Evolutionary conservation across 352 stramenopile species (phyloP).

Genomic region (Globisporangium emineosum): DNA sequence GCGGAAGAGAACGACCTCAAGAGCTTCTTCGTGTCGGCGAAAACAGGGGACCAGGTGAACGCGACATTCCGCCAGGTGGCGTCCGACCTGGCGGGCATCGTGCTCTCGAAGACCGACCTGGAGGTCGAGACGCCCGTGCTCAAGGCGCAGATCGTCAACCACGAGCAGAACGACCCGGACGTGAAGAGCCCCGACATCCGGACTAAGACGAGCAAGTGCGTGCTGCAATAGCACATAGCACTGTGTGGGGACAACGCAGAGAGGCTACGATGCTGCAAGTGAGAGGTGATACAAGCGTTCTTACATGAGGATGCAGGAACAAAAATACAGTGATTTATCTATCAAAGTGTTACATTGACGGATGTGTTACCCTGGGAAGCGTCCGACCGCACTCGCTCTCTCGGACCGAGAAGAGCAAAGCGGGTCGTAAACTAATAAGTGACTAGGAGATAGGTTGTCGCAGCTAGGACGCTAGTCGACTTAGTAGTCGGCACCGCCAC

Average conservation of each 20-base stretch:
- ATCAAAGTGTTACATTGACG: slow-evolving; percentile 81
- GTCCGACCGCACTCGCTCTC: neutral
- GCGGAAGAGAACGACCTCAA: slow-evolving; percentile 92
- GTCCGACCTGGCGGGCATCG: slow-evolving; percentile 78
- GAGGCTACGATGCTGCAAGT: too few relatives aligned
- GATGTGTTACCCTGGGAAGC: slow-evolving; percentile 46
- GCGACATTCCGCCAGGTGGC: slow-evolving; percentile 83
- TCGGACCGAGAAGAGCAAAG: neutral
- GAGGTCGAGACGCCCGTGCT: slow-evolving; percentile 83
- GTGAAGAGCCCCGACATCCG: slow-evolving; percentile 81
- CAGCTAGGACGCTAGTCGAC: slow-evolving; percentile 11
- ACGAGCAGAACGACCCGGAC: slow-evolving; percentile 88
- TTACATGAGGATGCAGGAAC: slow-evolving; percentile 7
- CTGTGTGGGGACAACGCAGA: neutral
- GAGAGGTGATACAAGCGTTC: too few relatives aligned
- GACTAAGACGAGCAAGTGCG: slow-evolving; percentile 44
- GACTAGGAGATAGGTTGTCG: slow-evolving; percentile 9
- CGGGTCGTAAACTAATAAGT: slow-evolving; percentile 11
- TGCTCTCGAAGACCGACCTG: slow-evolving; percentile 81
- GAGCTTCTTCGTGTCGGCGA: slow-evolving; percentile 92
- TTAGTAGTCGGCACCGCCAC: slow-evolving; percentile 87
- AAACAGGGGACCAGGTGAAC: slow-evolving; percentile 92
- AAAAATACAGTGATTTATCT: slow-evolving; percentile 27
- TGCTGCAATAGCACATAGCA: slow-evolving; percentile 35
- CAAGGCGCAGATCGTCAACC: slow-evolving; percentile 91